phyloP scores from a whole-genome alignment of 2,329 filamentous ascomycete genomes.

The Fusarium irregulare region DNA sequence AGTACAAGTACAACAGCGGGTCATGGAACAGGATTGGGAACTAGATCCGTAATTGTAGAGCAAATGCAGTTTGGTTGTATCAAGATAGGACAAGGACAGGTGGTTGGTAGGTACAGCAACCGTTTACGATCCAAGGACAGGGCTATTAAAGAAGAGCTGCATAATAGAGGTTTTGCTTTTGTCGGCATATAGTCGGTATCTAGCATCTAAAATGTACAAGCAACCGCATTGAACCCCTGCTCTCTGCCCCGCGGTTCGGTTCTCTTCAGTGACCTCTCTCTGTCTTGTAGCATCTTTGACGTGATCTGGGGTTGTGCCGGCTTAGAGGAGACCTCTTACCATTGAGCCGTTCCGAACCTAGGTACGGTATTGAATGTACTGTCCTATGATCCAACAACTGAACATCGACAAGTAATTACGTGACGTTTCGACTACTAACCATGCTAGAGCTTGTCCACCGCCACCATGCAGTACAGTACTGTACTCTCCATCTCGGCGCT shows the following conservation, averaged over 20 bases:
- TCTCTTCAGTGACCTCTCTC: neutral
- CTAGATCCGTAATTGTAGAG: constrained; percentile 16
- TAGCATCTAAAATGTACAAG: neutral
- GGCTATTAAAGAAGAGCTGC: neutral
- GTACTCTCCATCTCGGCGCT: constrained; percentile 29
- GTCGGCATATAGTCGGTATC: neutral
- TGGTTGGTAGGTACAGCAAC: neutral
- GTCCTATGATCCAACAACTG: neutral
- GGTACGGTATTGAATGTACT: neutral
- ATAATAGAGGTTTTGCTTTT: neutral
- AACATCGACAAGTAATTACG: constrained; percentile 27
- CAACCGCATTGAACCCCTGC: constrained; percentile 18
- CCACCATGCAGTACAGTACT: constrained; percentile 20
- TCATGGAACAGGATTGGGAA: constrained; percentile 26
- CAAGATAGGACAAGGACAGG: neutral
- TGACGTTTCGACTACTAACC: constrained; percentile 38
- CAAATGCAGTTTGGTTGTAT: neutral
- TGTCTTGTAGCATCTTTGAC: neutral
- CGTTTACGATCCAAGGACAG: neutral
- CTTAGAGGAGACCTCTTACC: constrained; percentile 24
- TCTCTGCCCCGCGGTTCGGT: constrained; percentile 24
- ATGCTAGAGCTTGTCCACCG: constrained; percentile 19
- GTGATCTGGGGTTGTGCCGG: constrained; percentile 21
- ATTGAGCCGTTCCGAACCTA: constrained; percentile 25
- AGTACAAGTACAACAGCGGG: neutral